Evolutionary conservation across 306 rosid genomes (phyloP), one percentile per base, ranked within the genome.

Genomic region (Sindora glabra): DNA sequence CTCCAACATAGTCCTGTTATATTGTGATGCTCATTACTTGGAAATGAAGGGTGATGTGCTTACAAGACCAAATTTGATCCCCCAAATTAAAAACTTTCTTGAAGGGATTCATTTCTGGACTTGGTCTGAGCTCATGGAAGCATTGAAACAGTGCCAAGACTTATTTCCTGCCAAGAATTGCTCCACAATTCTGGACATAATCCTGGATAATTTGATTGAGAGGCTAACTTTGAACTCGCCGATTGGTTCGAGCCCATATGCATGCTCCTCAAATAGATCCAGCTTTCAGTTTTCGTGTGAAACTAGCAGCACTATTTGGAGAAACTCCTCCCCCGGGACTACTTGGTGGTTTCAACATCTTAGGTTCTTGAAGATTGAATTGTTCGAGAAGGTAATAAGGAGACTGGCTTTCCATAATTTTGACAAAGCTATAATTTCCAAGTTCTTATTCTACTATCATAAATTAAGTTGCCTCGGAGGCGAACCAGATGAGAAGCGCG

Each of bases 301-400:
- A 39, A 33, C 88, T 25, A 73, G 77, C 44, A 81, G 73, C 57
- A 41, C 46, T 16, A 72, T 79, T 47, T 65, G 55, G 66, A 75
- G 54, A 56, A 67, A 41, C 46, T 73, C 54, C 62, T 37, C 8
- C 75, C 67, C n/a, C n/a, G n/a, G n/a, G n/a, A n/a, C n/a, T n/a
- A n/a, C 77, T 41, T 83, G 96, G 95, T 89, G 95, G 96, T 86
- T 86, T 67, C 79, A 83, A 56, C 81, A 86, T 70, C 75, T 89
- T 57, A 11, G 70, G 51, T 74, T 81, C 65, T 75, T 89, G 69
- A 79, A 71, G 23, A 26, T 69, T 38, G 65, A 65, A 38, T 67
- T 79, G 79, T 34, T 89, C 17, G 75, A 79, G 5, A 79, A 68
- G 45, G 24, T 82, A 16, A 64, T 67, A 45, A 83, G 78, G 72